A percentile compares a stretch with the other conserved stretches of the same genome.
Evolutionary conservation across 2,329 filamentous ascomycete genomes (phyloP).

Genomic region (Fonsecaea multimorphosa): DNA sequence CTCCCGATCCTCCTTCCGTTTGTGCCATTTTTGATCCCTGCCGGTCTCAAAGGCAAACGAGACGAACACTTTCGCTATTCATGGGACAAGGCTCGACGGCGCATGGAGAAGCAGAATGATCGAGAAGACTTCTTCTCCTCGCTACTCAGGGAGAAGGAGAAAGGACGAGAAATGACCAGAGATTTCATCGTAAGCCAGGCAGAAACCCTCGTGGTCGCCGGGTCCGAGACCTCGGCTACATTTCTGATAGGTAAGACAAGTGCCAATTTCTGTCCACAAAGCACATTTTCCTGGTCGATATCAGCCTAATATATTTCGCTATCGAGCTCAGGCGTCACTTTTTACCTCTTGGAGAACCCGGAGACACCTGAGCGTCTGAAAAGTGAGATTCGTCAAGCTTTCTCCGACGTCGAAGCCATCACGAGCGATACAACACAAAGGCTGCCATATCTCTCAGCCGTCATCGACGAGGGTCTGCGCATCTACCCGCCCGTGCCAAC

Average conservation of each 20-base stretch:
- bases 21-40: neutral
- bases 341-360: slow-evolving; percentile 48
- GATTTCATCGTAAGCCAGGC: slow-evolving; percentile 47
- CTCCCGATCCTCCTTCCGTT: neutral
- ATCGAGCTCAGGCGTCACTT: slow-evolving; percentile 54
- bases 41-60: neutral
- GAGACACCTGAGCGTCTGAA: slow-evolving; percentile 43
- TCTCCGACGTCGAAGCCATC: slow-evolving; percentile 49
- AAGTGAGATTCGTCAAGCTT: slow-evolving; percentile 50
- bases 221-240: slow-evolving; percentile 56
- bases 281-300: too few species aligned
- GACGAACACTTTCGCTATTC: neutral
- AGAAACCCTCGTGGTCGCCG: slow-evolving; percentile 47
- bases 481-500: slow-evolving; percentile 47
- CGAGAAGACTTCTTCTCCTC: slow-evolving; percentile 28
- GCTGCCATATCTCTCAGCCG: slow-evolving; percentile 51
- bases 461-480: slow-evolving; percentile 53
- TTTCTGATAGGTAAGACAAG: too few species aligned
- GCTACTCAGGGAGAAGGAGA: slow-evolving; percentile 23
- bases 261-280: too few species aligned
- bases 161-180: slow-evolving; percentile 34
- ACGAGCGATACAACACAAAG: slow-evolving; percentile 41
- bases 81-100: slow-evolving; percentile 6
- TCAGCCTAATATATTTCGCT: too few species aligned
- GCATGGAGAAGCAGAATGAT: slow-evolving; percentile 5